Evolutionary conservation across 179 eudicot genomes (phyloP), one percentile per base, ranked within the genome.

Genomic region (Vitellaria paradoxa): DNA sequence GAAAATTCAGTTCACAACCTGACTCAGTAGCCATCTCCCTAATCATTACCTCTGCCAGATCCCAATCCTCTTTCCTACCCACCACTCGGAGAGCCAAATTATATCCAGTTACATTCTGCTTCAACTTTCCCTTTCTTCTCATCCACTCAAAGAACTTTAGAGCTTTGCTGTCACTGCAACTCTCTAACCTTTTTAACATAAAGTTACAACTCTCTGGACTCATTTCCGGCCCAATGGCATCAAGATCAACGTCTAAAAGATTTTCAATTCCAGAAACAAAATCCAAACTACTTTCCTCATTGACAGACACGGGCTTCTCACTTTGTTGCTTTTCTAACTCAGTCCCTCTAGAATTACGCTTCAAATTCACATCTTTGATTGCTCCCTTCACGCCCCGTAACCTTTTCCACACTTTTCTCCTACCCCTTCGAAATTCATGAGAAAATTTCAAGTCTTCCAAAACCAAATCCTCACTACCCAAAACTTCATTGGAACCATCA

Each of bases 1-100:
- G 98, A 82, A 67, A 86, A 63, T 81, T 88, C 37, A 93, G 87
- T 70, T 89, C 87, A 82, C 98, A 96, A 20, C 71, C 74, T 5
- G 92, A 90, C 15, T 84, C 87, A 72, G 46, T 56, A 78, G 67
- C 78, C 92, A 96, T 93, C 81, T 93, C 96, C 76, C 68, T 68
- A 37, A 96, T 81, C 87, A 89, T 78, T 30, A 62, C 76, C 76
- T 91, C 90, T 1, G 99, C 98, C 6, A 71, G 86, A 70, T 81
- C 85, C 99, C 99, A 96, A 79, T 93, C 92, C 70, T 82, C 83
- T 78, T 80, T 89, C 86, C 97, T 91, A 57, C 97, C 91, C 76
- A 96, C 79, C 23, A 96, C 96, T 63, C 99, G 85, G 15, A 96
- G 79, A 23, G 82, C 88, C 74, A 87, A 81, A 79, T 93, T 89